Conservation (phyloP, 352 stramenopile genomes). For the Phytopythium boreale region DNA sequence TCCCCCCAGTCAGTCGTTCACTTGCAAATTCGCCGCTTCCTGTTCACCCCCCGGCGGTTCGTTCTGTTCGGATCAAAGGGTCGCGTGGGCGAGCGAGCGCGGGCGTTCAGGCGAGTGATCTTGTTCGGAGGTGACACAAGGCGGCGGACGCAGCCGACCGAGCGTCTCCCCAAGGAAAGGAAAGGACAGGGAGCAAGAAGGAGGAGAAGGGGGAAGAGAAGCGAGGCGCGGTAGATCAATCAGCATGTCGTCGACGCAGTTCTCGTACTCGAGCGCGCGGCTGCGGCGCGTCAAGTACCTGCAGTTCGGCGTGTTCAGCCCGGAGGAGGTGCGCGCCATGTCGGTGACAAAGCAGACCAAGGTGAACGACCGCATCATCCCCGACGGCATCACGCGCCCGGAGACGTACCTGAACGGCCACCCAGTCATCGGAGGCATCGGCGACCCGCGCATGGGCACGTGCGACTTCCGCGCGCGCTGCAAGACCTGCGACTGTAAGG, state of each 20-base stretch:
- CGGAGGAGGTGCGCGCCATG: slow-evolving; percentile 96
- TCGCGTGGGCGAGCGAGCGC: background rate
- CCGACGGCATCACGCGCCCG: slow-evolving; percentile 92
- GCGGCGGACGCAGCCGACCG: background rate
- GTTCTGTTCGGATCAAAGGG: slow-evolving; percentile 3
- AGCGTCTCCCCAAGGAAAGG: background rate
- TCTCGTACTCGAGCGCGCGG: slow-evolving; percentile 95
- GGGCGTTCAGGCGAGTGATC: background rate
- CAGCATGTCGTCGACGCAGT: slow-evolving; percentile 85
- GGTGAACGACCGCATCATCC: slow-evolving; percentile 96
- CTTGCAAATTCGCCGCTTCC: slow-evolving; percentile 72
- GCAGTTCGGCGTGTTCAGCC: slow-evolving; percentile 98
- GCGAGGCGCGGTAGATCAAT: too few species aligned
- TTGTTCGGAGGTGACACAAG: slow-evolving; percentile 1
- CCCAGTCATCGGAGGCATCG: slow-evolving; percentile 97
- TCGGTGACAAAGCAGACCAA: slow-evolving; percentile 97
- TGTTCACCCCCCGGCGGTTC: slow-evolving; percentile 27
- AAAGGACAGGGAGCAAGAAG: background rate
- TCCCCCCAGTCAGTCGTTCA: slow-evolving; percentile 20
- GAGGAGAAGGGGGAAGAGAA: background rate
- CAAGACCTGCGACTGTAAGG: slow-evolving; percentile 91
- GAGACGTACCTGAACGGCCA: slow-evolving; percentile 91
- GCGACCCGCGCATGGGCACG: slow-evolving; percentile 97
- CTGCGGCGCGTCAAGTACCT: slow-evolving; percentile 96
- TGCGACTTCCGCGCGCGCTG: slow-evolving; percentile 87